Evolutionary conservation across 805 yeast species (phyloP).

Genomic region (Zygotorulaspora chibaensis): DNA sequence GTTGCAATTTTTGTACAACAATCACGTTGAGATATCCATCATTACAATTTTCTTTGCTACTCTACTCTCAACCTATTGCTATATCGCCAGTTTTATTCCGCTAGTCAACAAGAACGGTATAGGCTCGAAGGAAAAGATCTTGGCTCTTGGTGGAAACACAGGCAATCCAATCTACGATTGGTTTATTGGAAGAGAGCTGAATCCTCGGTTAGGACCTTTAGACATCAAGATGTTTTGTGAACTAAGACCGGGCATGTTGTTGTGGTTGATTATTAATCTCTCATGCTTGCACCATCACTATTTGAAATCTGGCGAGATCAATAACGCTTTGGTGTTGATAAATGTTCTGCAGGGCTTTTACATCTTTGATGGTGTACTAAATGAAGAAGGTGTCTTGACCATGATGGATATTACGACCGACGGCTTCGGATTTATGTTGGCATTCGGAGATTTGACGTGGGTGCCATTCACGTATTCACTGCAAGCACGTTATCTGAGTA

Average conservation of each 20-base stretch:
- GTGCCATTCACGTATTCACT: slow-evolving; percentile 89
- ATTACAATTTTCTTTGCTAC: slow-evolving; percentile 63
- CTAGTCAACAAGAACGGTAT: slow-evolving; percentile 45
- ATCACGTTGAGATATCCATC: slow-evolving; percentile 60
- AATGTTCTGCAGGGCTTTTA: slow-evolving; percentile 71
- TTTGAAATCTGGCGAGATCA: slow-evolving; percentile 49
- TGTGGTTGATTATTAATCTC: slow-evolving; percentile 77
- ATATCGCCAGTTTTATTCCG: slow-evolving; percentile 64
- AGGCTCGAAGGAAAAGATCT: slow-evolving; percentile 59
- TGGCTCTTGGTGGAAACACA: slow-evolving; percentile 85
- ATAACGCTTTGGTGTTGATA: slow-evolving; percentile 70
- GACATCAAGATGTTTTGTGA: slow-evolving; percentile 92
- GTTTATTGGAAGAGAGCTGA: slow-evolving; percentile 95
- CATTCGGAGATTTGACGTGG: slow-evolving; percentile 89
- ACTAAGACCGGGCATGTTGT: slow-evolving; percentile 86
- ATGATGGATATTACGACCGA: slow-evolving; percentile 97
- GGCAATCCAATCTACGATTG: slow-evolving; percentile 76
- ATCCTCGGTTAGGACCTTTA: slow-evolving; percentile 80
- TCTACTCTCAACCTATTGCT: slow-evolving; percentile 58
- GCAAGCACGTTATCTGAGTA: slow-evolving; percentile 77
- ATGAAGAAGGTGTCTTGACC: slow-evolving; percentile 82
- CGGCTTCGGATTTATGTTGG: slow-evolving; percentile 95
- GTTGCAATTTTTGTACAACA: slow-evolving; percentile 65
- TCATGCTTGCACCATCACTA: slow-evolving; percentile 82
- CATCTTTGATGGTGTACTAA: slow-evolving; percentile 85